Evolutionary conservation across 306 rosid genomes (phyloP), one percentile per base, ranked within the genome.

Genomic region (Sicyos baderoa): DNA sequence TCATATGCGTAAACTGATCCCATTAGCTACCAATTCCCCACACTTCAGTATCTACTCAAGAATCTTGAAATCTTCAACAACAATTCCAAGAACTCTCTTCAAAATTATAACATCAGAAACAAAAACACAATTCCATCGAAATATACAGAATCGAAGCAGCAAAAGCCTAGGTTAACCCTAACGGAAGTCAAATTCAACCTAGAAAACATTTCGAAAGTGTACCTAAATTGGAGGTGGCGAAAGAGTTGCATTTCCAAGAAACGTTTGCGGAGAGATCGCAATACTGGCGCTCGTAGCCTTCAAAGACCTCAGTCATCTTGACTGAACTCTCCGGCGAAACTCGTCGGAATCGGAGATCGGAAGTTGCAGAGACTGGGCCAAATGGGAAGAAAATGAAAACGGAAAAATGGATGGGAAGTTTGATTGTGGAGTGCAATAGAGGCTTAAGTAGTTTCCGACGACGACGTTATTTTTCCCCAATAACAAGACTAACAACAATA

Each of bases 281-380:
- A 45, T 76, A 76, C 54, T 71, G 79, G 67, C 79, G 79, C 32
- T 76, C 79, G 29, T 76, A 76, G 22, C 80, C 72, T 47, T 76
- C 76, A 5, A 76, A 76, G 3, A 76, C 80, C 73, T 63, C 68
- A 32, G 76, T 76, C 80, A 76, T 76, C 59, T 61, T 40, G 66
- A 71, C 16, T 8, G 13, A 32, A 67, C 23, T 22, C 27, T 14
- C 57, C 45, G 18, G 22, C 59, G 4, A 29, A 63, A 21, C 6
- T 45, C 16, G 17, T 10, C 4, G 22, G 72, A 67, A 67, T 67
- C 72, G 57, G 57, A 9, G 25, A 67, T 48, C 15, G 37, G 57
- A 48, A 17, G 25, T 63, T 37, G 9, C 50, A 45, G 70, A 63
- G 29, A 25, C 12, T 7, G 52, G 11, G 51, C 0, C 2, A n/a